Conservation (phyloP, 345 rosid genomes). For the Aquilaria malaccensis region DNA sequence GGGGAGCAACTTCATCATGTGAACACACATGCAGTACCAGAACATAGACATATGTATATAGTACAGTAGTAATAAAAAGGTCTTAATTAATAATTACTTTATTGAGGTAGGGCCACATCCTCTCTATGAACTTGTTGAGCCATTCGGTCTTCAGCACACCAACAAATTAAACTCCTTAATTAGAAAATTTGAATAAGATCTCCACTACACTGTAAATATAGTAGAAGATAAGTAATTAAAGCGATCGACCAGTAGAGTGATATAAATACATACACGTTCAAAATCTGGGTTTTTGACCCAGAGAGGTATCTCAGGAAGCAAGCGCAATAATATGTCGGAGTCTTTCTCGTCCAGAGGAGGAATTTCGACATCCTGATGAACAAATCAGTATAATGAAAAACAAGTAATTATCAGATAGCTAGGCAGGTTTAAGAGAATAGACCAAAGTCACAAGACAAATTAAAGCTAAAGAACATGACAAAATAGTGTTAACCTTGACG, state of each 20-base stretch:
- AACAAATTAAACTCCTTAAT: background rate
- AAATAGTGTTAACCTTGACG: conserved; percentile 42
- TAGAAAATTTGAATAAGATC: background rate
- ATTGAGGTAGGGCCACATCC: conserved; percentile 86
- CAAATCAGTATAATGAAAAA: background rate
- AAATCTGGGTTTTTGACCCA: conserved; percentile 93
- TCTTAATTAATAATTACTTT: conserved; percentile 32
- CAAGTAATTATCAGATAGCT: too few species aligned
- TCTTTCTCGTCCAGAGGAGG: conserved; percentile 70
- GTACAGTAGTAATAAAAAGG: conserved; percentile 1
- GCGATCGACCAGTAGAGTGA: background rate
- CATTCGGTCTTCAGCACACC: conserved; percentile 56
- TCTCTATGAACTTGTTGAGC: conserved; percentile 67
- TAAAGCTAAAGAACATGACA: background rate
- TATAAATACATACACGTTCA: conserved; percentile 60
- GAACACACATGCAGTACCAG: conserved; percentile 6
- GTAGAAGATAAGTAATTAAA: too few species aligned
- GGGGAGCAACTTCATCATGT: conserved; percentile 5
- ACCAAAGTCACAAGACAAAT: background rate
- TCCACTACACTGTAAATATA: too few species aligned
- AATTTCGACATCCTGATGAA: conserved; percentile 57
- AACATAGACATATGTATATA: too few species aligned
- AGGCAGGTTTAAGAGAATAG: background rate
- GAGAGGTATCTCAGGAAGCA: conserved; percentile 72
- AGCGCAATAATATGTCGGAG: conserved; percentile 41